Base-by-base conservation (phyloP, 2,329 filamentous ascomycete genomes). In the Exophiala dermatitidis region DNA sequence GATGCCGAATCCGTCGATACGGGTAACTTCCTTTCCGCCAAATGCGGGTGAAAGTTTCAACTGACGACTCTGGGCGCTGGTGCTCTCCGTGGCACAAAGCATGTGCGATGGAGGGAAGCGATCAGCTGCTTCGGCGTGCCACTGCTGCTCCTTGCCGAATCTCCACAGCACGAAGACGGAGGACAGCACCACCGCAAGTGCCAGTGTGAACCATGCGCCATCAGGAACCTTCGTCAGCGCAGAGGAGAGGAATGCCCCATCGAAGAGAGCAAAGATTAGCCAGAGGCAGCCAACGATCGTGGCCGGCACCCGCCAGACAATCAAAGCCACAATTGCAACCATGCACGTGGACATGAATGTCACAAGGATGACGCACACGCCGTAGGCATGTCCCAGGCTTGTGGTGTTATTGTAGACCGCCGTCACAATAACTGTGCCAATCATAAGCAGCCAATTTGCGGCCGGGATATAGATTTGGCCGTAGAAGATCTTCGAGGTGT, bases 331-430 rank as follows among this genome's bases (percentile, higher is more conserved):
- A 10, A 90, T 71, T 0, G 84, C 78, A 1, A 88, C 83, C 77
- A 91, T 82, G 66, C 79, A 84, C 0, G 86, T 90, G 50, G 84
- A 85, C 63, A 90, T 82, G 65, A 90, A 88, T 0, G 85, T 87
- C 38, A 90, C 86, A 28, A 50, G 37, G 26, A 46, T 46, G 65
- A 90, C 86, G 60, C 86, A 90, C 5, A 88, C 83, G 37, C 86
- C 85, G 62, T 90, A 90, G 0, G 86, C 86, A 62, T 88, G 82
- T 28, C 86, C 86, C 0, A 89, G 76, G 51, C 76, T 75, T 0
- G 82, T 85, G 0, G 84, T 69, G 52, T 87, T 85, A 65, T 83
- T 86, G 70, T 88, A 90, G 2, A 87, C 79, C 0, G 80, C 81
- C 0, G 86, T 85, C 5, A 90, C 82, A 5, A 89, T 71, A n/a